Evolutionary conservation across 345 rosid species (phyloP), one percentile per base, ranked within the genome.

Genomic region (Rhodamnia argentea): DNA sequence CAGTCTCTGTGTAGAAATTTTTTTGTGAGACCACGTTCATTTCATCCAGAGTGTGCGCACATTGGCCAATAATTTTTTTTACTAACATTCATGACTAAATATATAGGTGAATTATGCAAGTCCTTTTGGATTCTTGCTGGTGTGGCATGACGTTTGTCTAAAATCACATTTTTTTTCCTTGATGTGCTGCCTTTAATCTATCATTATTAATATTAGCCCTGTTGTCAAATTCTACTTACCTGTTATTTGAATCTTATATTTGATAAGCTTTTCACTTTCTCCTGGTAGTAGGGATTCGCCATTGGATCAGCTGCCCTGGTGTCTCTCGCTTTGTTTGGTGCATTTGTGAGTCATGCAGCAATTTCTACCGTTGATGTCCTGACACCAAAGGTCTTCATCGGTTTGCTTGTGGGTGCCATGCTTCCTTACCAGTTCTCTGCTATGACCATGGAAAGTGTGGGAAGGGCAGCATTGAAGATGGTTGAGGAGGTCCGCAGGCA

Each of bases 381-480:
- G 87, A 86, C 89, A 64, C 90, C 88, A 13, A 89, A 86, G 83
- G 88, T 89, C 54, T 89, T 89, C 82, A 89, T 91, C 32, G 92
- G 91, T 84, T 83, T 89, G 83, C 75, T 91, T 22, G 88, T 88
- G 56, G 92, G 91, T 64, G 91, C 92, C 11, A 89, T 88, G 90
- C 91, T 90, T 87, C 89, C 90, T 47, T 85, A 86, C 86, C 60
- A 87, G 89, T 90, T 90, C 84, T 89, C 90, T 86, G 88, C 90
- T 83, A 90, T 89, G 91, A 90, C 91, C 27, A 89, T 90, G 91
- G 89, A 90, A 86, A 88, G 89, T 82, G 92, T 90, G 55, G 92
- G 91, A 87, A 88, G 90, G 54, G 88, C 88, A 81, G 92, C 90
- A 44, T 16, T 89, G 42, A 87, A 86, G 83, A 89, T 90, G 90